These are phyloP conservation scores for Letharia lupina DNA, from an alignment of 495 filamentous ascomycete genomes.

Conservation along the genomic window DNA sequence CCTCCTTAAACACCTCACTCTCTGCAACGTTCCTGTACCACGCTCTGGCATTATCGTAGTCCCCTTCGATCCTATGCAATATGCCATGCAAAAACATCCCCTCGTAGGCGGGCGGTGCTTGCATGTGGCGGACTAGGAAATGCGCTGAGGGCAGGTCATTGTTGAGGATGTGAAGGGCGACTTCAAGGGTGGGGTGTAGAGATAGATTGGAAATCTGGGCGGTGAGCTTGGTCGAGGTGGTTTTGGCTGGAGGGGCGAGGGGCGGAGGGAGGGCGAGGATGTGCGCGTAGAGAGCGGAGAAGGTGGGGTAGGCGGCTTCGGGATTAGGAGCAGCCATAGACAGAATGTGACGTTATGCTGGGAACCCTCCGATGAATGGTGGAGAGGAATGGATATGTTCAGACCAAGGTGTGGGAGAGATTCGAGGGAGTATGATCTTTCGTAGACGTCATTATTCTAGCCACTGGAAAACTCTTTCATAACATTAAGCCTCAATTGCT, in stretches of 20 bases:
- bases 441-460: slow-evolving; percentile 14
- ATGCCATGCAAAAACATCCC: slow-evolving; percentile 41
- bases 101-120: slow-evolving; percentile 35
- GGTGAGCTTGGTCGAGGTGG: slow-evolving; percentile 26
- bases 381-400: too few relatives aligned
- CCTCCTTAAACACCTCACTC: slow-evolving; percentile 27
- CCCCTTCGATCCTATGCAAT: slow-evolving; percentile 40
- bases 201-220: slow-evolving; percentile 30
- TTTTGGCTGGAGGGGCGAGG: slow-evolving; percentile 25
- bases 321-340: slow-evolving; percentile 11
- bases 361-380: neutral
- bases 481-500: neutral
- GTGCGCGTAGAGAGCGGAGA: slow-evolving; percentile 23
- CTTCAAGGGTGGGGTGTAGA: slow-evolving; percentile 40
- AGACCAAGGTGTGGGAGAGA: neutral
- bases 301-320: slow-evolving; percentile 13
- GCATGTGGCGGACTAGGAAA: slow-evolving; percentile 43
- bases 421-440: neutral
- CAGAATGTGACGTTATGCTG: neutral
- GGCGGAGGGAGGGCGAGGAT: slow-evolving; percentile 25
- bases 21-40: slow-evolving; percentile 36
- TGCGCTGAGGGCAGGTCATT: slow-evolving; percentile 38
- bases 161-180: slow-evolving; percentile 41
- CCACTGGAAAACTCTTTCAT: neutral
- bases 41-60: slow-evolving; percentile 36